These are phyloP conservation scores for Nemania sp. DNA, from an alignment of 2,329 filamentous ascomycete species.

Conservation along the genomic window DNA sequence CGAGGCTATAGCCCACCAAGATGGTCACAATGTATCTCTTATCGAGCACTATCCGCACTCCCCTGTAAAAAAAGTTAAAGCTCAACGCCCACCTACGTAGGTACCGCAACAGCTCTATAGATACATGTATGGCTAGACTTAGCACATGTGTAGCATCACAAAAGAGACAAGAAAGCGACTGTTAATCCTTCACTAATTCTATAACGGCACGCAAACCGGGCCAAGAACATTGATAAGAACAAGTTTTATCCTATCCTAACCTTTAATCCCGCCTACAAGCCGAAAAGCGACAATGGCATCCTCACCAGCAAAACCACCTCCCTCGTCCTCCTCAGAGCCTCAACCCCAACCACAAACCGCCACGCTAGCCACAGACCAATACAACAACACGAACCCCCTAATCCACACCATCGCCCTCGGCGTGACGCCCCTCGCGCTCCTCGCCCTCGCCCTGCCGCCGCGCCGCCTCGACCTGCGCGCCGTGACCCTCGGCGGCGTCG, in stretches of 20 bases:
- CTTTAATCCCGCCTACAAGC: background rate
- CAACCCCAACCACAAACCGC: constrained; percentile 12
- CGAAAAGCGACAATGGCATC: constrained; percentile 29
- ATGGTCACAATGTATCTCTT: constrained; percentile 38
- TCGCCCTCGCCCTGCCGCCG: constrained; percentile 64
- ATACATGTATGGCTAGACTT: too few species aligned
- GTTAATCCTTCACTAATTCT: background rate
- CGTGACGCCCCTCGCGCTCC: constrained; percentile 60
- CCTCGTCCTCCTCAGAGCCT: constrained; percentile 12
- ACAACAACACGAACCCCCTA: constrained; percentile 49
- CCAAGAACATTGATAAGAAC: background rate
- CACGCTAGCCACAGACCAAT: constrained; percentile 25
- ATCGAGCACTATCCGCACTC: constrained; percentile 18
- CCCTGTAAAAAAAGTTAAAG: constrained; percentile 32
- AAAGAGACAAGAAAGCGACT: constrained; percentile 4
- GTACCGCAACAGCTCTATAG: too few species aligned
- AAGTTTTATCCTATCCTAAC: constrained; percentile 4
- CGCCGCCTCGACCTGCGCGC: constrained; percentile 64
- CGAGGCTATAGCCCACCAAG: too few species aligned
- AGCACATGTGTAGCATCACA: background rate
- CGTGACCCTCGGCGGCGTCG: constrained; percentile 61
- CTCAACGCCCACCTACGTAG: background rate
- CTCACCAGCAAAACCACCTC: constrained; percentile 13
- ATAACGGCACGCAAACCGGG: background rate
- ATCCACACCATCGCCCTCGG: constrained; percentile 63